Evolutionary conservation across 2,329 filamentous ascomycete species (phyloP), one percentile per base, ranked within the genome.

Genomic region (Beauveria rudraprayagi): DNA sequence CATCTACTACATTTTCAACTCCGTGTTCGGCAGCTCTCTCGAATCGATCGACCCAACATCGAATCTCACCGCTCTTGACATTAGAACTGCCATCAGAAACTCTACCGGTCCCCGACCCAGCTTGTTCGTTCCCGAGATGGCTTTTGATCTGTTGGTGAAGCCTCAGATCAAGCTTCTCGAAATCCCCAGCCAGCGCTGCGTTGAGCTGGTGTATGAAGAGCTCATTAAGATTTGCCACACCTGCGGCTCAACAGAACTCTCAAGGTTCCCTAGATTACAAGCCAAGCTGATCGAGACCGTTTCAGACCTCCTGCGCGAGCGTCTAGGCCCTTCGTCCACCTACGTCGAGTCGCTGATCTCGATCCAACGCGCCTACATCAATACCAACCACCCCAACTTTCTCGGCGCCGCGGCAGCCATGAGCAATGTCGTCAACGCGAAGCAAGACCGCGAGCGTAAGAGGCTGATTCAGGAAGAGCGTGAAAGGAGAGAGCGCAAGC

Each of bases 161-260:
- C 94, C 94, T 30, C 94, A 99, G 74, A 99, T 99, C 75, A 97
- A 97, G 78, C 83, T 99, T 58, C 80, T 99, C 30, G 94, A 99
- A 73, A 86, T 94, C 28, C 94, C 94, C 10, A 95, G 91, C 71
- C 94, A 99, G 72, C 87, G 94, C 68, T 99, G 94, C 70, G 94
- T 99, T 56, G 94, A 99, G 76, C 84, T 99, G 59, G 94, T 99
- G 3, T 99, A 99, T 73, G 94, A 99, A 73, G 94, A 99, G 75
- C 82, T 99, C 50, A 99, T 99, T 78, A 99, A 99, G 77, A 97
- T 99, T 67, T 97, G 94, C 77, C 94, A 99, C 73, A 99, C 94
- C 1, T 99, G 94, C 76, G 94, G 94, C 64, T 97, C 92, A 2
- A 95, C 90, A 17, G 94, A 99, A 74, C 84, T 99, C 22, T 89